Percentiles rank a stretch among this genome's conserved stretches.
These are phyloP conservation scores for Suhomyces guaymorum DNA, from an alignment of 1,139 yeast genomes.

Conservation along the genomic window DNA sequence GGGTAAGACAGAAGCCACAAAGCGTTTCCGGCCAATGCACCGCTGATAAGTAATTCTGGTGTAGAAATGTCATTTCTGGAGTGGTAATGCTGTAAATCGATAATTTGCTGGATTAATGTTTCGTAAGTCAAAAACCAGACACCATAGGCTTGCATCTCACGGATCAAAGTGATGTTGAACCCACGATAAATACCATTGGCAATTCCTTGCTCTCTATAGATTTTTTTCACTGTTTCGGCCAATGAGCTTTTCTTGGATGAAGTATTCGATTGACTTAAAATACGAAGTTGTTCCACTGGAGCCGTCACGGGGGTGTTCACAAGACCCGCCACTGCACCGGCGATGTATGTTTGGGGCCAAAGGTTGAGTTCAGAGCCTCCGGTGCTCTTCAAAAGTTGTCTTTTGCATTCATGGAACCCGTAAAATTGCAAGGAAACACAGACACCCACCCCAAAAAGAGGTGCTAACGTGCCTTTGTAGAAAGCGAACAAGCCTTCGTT, in stretches of 20 bases:
- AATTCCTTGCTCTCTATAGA: conserved; percentile 49
- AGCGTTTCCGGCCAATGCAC: conserved; percentile 73
- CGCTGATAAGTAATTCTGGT: conserved; percentile 59
- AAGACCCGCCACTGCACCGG: conserved; percentile 79
- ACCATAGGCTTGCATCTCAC: conserved; percentile 82
- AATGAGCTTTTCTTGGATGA: conserved; percentile 47
- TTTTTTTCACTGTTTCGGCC: conserved; percentile 37
- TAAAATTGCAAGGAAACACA: conserved; percentile 76
- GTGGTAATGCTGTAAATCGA: conserved; percentile 31
- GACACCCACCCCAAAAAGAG: conserved; percentile 62
- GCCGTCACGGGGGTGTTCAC: conserved; percentile 71
- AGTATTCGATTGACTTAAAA: conserved; percentile 63
- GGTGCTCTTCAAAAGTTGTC: conserved; percentile 48
- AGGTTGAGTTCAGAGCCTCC: conserved; percentile 43
- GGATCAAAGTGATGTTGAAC: conserved; percentile 53
- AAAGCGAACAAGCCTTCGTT: conserved; percentile 68
- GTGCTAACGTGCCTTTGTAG: conserved; percentile 49
- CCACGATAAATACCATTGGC: conserved; percentile 60
- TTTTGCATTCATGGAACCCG: conserved; percentile 74
- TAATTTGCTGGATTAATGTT: conserved; percentile 49
- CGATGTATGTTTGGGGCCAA: conserved; percentile 63
- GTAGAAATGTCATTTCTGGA: conserved; percentile 58
- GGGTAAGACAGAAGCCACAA: conserved; percentile 75
- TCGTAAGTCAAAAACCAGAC: conserved; percentile 81
- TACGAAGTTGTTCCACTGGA: conserved; percentile 77